Evolutionary conservation across 1,139 yeast genomes (phyloP).

Genomic region (Kodamaea sp.): DNA sequence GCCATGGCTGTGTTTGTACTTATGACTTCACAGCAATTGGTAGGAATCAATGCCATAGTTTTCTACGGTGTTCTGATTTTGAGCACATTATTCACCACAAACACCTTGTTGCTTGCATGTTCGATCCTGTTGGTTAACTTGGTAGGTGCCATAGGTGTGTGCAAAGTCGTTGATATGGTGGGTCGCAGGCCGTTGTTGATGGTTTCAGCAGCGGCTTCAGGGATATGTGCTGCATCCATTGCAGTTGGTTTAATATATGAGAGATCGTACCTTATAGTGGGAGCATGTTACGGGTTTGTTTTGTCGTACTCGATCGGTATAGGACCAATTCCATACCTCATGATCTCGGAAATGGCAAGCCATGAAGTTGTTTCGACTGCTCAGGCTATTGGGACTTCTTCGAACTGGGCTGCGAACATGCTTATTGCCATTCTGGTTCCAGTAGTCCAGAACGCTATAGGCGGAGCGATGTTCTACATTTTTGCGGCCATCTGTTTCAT

Average conservation of each 20-base stretch:
- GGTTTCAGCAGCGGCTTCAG: conserved; percentile 16
- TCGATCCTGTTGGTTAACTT: conserved; percentile 35
- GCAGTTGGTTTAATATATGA: conserved; percentile 16
- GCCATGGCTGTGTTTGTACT: conserved; percentile 31
- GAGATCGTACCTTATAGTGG: conserved; percentile 14
- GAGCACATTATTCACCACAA: conserved; percentile 22
- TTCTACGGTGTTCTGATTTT: conserved; percentile 41
- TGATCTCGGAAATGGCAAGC: conserved; percentile 23
- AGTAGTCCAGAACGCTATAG: conserved; percentile 25
- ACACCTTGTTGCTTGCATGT: conserved; percentile 30
- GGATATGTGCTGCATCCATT: conserved; percentile 16
- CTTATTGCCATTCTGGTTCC: conserved; percentile 28
- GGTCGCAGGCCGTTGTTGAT: conserved; percentile 23
- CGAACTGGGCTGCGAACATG: conserved; percentile 24
- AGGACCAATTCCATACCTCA: conserved; percentile 31
- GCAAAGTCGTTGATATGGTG: conserved; percentile 21
- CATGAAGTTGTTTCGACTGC: conserved; percentile 23
- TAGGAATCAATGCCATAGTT: conserved; percentile 45
- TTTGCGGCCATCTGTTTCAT: conserved; percentile 25
- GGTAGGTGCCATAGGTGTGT: conserved; percentile 26
- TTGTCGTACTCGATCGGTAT: conserved; percentile 22
- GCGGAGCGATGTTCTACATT: conserved; percentile 32
- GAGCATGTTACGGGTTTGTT: conserved; percentile 22
- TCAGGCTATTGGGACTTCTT: conserved; percentile 23
- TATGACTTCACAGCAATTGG: conserved; percentile 43